Conservation (phyloP, 2,329 filamentous ascomycete species). For the Leptoxyphium fumago region DNA sequence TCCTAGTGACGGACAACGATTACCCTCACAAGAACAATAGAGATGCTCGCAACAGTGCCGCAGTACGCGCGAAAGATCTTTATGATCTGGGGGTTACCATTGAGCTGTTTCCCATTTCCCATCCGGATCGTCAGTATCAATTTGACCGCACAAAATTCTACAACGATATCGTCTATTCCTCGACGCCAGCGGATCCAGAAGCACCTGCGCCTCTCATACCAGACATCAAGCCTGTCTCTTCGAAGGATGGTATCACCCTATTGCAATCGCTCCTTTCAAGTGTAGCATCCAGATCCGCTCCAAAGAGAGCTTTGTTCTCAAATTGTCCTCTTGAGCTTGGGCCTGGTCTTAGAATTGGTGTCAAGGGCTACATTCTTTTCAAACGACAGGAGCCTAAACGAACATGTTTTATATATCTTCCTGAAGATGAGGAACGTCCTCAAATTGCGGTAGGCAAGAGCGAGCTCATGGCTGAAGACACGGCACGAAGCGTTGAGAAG, state of each 20-base stretch:
- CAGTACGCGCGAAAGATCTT: slow-evolving; percentile 80
- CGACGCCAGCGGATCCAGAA: slow-evolving; percentile 54
- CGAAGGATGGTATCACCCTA: slow-evolving; percentile 62
- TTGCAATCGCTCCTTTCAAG: slow-evolving; percentile 70
- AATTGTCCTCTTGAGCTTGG: slow-evolving; percentile 79
- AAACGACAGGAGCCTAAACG: slow-evolving; percentile 70
- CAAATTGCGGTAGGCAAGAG: slow-evolving; percentile 67
- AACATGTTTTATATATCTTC: slow-evolving; percentile 73
- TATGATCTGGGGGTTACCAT: slow-evolving; percentile 88
- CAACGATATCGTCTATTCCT: slow-evolving; percentile 84
- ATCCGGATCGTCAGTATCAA: slow-evolving; percentile 39
- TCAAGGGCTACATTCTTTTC: slow-evolving; percentile 84
- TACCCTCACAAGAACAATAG: slow-evolving; percentile 65
- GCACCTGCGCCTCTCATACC: slow-evolving; percentile 39
- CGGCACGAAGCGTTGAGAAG: slow-evolving; percentile 61
- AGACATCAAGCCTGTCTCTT: slow-evolving; percentile 40
- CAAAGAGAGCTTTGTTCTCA: slow-evolving; percentile 74
- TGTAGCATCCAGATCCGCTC: slow-evolving; percentile 78
- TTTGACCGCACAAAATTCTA: slow-evolving; percentile 86
- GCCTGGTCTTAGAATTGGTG: slow-evolving; percentile 68
- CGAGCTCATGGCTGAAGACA: slow-evolving; percentile 63
- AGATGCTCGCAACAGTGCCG: slow-evolving; percentile 56
- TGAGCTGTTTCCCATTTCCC: slow-evolving; percentile 80
- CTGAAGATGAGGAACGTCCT: slow-evolving; percentile 57
- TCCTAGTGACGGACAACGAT: slow-evolving; percentile 91